These are phyloP conservation scores for Colletotrichum kahawae DNA, from an alignment of 2,329 filamentous ascomycete genomes.

Conservation along the genomic window DNA sequence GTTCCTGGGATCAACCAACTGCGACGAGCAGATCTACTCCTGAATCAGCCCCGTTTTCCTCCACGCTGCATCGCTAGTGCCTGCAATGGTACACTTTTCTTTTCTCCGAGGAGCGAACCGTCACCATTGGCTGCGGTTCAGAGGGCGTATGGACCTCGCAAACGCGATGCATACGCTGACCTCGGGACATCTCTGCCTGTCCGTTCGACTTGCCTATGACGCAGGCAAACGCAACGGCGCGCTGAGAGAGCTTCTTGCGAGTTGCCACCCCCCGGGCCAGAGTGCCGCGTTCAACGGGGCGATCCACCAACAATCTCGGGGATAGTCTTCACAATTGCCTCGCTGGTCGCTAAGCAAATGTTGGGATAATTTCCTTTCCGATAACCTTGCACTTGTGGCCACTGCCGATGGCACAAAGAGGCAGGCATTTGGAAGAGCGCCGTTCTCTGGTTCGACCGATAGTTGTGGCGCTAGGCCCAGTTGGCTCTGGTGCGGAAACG, in stretches of 20 bases:
- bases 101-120: not conserved
- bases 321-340: constrained; percentile 13
- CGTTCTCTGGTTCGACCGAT: constrained; percentile 19
- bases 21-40: not conserved
- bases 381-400: constrained; percentile 6
- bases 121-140: not conserved
- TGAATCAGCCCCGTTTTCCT: not conserved
- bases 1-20: not conserved
- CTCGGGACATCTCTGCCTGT: not conserved
- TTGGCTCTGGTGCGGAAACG: constrained; percentile 20
- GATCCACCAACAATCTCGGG: constrained; percentile 19
- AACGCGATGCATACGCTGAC: not conserved
- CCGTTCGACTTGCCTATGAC: not conserved
- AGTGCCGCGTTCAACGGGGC: not conserved
- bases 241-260: not conserved
- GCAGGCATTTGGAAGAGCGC: not conserved
- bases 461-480: constrained; percentile 7
- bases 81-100: not conserved
- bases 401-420: constrained; percentile 2
- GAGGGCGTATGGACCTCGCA: not conserved
- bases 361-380: constrained; percentile 8
- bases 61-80: not conserved
- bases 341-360: not conserved
- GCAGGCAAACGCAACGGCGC: not conserved
- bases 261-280: not conserved